Evolutionary conservation across 2,329 filamentous ascomycete genomes (phyloP).

Genomic region (Cordyceps militaris): DNA sequence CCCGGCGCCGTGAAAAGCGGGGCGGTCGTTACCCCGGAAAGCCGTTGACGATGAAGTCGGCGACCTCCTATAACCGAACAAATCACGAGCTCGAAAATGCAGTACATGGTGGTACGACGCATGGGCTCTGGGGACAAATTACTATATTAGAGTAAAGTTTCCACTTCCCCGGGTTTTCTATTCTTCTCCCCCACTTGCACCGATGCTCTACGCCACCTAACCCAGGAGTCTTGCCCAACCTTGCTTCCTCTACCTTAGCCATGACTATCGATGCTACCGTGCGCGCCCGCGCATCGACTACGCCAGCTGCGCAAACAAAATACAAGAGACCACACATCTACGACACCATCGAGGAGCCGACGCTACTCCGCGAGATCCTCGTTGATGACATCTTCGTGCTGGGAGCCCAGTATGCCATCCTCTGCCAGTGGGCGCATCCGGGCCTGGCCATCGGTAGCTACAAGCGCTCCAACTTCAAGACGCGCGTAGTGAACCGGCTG

Average conservation of each 20-base stretch:
- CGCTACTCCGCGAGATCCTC: conserved; percentile 14
- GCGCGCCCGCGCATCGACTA: neutral
- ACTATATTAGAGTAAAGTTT: neutral
- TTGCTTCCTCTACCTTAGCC: neutral
- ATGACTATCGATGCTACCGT: neutral
- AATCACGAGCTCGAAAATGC: neutral
- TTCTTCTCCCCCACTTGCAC: neutral
- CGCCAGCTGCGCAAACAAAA: neutral
- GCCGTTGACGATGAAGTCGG: conserved; percentile 6
- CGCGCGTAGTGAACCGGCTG: conserved; percentile 29
- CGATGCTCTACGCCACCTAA: neutral
- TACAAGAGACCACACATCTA: conserved; percentile 16
- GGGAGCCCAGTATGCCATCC: conserved; percentile 24
- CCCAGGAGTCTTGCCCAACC: neutral
- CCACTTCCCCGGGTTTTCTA: conserved; percentile 1
- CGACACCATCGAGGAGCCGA: conserved; percentile 18
- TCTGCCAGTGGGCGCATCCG: conserved; percentile 34
- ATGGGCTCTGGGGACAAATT: neutral
- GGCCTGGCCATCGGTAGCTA: conserved; percentile 30
- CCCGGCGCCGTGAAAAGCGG: neutral
- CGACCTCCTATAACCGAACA: neutral
- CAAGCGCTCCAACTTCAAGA: conserved; percentile 32
- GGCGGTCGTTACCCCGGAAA: neutral
- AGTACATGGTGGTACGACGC: neutral
- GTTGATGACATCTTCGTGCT: conserved; percentile 19